These are phyloP conservation scores for Phytopythium oedochilum DNA, from an alignment of 352 stramenopile genomes.

Conservation along the genomic window DNA sequence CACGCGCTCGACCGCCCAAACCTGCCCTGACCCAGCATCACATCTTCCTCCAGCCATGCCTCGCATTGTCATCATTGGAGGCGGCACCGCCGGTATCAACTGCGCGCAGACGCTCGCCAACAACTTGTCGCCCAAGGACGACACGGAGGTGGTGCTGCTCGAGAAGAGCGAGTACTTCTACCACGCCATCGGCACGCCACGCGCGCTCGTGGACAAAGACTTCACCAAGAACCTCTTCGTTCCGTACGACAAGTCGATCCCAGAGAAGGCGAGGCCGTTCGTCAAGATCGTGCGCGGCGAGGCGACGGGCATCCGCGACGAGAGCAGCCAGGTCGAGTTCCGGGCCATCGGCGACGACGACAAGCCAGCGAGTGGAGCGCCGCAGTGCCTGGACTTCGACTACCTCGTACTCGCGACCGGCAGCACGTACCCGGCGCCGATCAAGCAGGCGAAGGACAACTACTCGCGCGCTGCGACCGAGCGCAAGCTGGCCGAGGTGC, in stretches of 20 bases:
- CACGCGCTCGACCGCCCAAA: no score
- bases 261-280: slow-evolving; percentile 5
- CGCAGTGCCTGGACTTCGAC: slow-evolving; percentile 23
- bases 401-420: slow-evolving; percentile 31
- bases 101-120: slow-evolving; percentile 30
- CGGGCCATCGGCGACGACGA: slow-evolving; percentile 13
- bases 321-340: slow-evolving; percentile 16
- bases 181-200: slow-evolving; percentile 25
- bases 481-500: slow-evolving; percentile 14
- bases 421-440: slow-evolving; percentile 26
- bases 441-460: slow-evolving; percentile 15
- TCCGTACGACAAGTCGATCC: slow-evolving; percentile 28
- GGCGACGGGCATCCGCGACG: slow-evolving; percentile 14
- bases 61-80: slow-evolving; percentile 49
- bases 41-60: no score
- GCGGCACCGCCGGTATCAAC: slow-evolving; percentile 34
- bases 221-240: slow-evolving; percentile 31
- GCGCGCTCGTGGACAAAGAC: slow-evolving; percentile 24
- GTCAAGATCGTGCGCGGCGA: slow-evolving; percentile 17
- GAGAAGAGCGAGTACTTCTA: slow-evolving; percentile 35
- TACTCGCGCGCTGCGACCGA: slow-evolving; percentile 17
- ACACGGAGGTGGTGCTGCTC: slow-evolving; percentile 32
- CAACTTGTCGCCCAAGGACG: slow-evolving; percentile 23
- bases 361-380: slow-evolving; percentile 5
- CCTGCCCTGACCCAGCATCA: no score